These are phyloP conservation scores for Ploettnerulaceae sp. DNA, from an alignment of 2,329 filamentous ascomycete species.

Conservation along the genomic window DNA sequence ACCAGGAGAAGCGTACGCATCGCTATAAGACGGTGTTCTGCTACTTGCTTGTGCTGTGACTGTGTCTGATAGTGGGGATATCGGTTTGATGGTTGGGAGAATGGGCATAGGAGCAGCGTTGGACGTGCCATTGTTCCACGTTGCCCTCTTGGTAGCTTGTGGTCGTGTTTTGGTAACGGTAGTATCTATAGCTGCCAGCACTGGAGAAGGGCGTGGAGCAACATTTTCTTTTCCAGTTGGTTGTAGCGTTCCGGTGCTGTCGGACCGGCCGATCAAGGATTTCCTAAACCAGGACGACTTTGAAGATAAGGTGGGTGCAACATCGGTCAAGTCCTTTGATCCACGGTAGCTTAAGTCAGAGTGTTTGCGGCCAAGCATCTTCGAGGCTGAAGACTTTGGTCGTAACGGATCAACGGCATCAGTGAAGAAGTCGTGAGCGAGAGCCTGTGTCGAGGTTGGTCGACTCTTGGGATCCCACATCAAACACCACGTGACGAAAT, in stretches of 20 bases:
- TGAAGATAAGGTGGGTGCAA: slow-evolving; percentile 56
- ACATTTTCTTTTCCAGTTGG: slow-evolving; percentile 43
- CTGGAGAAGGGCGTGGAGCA: slow-evolving; percentile 42
- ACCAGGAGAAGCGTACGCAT: slow-evolving; percentile 40
- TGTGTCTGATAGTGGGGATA: slow-evolving; percentile 92
- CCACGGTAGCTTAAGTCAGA: slow-evolving; percentile 70
- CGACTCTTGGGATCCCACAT: slow-evolving; percentile 97
- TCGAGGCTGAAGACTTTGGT: slow-evolving; percentile 84
- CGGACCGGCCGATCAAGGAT: slow-evolving; percentile 79
- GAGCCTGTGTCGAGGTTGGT: slow-evolving; percentile 88
- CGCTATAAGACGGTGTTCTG: slow-evolving; percentile 50
- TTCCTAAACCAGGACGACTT: slow-evolving; percentile 98
- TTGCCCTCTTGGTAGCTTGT: slow-evolving; percentile 74
- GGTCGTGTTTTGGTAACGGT: slow-evolving; percentile 40
- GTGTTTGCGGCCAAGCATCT: slow-evolving; percentile 81
- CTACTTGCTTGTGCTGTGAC: slow-evolving; percentile 84
- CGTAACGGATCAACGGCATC: slow-evolving; percentile 89
- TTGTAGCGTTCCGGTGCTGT: slow-evolving; percentile 56
- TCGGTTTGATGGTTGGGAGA: slow-evolving; percentile 85
- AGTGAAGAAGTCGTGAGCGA: slow-evolving; percentile 89
- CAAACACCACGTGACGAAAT: slow-evolving; percentile 97
- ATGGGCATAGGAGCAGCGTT: slow-evolving; percentile 92
- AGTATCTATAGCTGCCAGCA: slow-evolving; percentile 41
- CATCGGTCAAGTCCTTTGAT: slow-evolving; percentile 56
- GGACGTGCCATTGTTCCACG: slow-evolving; percentile 81